A percentile compares a stretch with the other conserved stretches of the same genome.
Conservation (phyloP, 2,329 filamentous ascomycete species). For the Penicillium palitans region DNA sequence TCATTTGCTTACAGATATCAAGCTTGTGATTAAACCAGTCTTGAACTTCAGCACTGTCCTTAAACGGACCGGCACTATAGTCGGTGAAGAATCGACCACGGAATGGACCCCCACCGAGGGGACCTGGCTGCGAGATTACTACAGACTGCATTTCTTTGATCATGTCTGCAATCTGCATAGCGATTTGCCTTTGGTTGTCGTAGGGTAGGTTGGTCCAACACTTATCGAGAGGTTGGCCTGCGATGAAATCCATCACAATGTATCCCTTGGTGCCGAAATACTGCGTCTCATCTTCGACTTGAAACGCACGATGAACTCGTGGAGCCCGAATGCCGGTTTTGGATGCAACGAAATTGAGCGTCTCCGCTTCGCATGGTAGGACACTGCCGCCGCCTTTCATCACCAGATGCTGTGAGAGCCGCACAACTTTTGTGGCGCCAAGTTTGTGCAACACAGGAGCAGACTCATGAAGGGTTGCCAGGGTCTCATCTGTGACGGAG, state of each 20-base stretch:
- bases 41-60: slow-evolving; percentile 19
- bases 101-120: slow-evolving; percentile 21
- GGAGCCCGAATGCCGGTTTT: slow-evolving; percentile 24
- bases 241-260: slow-evolving; percentile 33
- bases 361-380: slow-evolving; percentile 24
- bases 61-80: slow-evolving; percentile 27
- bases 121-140: slow-evolving; percentile 9
- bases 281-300: slow-evolving; percentile 21
- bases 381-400: slow-evolving; percentile 27
- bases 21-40: slow-evolving; percentile 33
- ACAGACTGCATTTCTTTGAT: slow-evolving; percentile 26
- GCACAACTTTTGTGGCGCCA: slow-evolving; percentile 25
- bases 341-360: slow-evolving; percentile 22
- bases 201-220: slow-evolving; percentile 23
- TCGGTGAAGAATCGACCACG: slow-evolving; percentile 25
- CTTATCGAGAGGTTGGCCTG: slow-evolving; percentile 26
- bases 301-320: slow-evolving; percentile 25
- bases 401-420: slow-evolving; percentile 24
- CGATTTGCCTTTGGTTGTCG: slow-evolving; percentile 18
- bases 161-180: slow-evolving; percentile 22
- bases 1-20: slow-evolving; percentile 19
- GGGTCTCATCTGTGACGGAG: slow-evolving; percentile 16
- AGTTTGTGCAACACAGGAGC: slow-evolving; percentile 21
- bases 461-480: slow-evolving; percentile 14
- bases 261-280: slow-evolving; percentile 29